phyloP scores from a whole-genome alignment of 805 yeast species.

The Wickerhamiella vanderwaltii region DNA sequence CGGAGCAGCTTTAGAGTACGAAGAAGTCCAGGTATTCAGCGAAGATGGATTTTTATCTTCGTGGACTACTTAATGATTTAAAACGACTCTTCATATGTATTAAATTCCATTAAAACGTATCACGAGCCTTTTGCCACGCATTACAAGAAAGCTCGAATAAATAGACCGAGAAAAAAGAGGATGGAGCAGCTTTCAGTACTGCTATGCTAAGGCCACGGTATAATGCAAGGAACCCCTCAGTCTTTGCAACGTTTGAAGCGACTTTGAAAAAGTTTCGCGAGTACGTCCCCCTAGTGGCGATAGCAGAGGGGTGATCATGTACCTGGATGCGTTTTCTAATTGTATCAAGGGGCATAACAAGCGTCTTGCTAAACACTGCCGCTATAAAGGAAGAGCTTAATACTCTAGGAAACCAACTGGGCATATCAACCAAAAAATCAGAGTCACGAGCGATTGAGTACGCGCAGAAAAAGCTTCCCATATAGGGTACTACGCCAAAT shows the following conservation, averaged over 20 bases:
- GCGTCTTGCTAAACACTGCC: conserved; percentile 59
- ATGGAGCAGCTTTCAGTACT: conserved; percentile 65
- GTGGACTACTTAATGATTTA: conserved; percentile 1
- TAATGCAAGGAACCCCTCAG: conserved; percentile 55
- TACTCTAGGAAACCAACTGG: conserved; percentile 14
- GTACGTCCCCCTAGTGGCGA: conserved; percentile 20
- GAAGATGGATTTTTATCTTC: conserved; percentile 9
- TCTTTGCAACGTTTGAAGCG: conserved; percentile 31
- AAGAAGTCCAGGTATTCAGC: conserved; percentile 19
- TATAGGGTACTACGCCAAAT: conserved; percentile 52
- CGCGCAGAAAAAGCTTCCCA: conserved; percentile 48
- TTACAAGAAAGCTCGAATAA: conserved; percentile 39
- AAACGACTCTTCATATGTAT: background rate
- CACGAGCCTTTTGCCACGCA: background rate
- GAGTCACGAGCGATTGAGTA: conserved; percentile 19
- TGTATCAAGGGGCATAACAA: conserved; percentile 79
- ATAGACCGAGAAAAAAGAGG: conserved; percentile 49
- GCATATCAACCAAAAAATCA: background rate
- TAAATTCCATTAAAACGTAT: background rate
- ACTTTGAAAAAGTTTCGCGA: conserved; percentile 22
- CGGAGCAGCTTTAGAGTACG: conserved; percentile 57
- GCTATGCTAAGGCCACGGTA: conserved; percentile 68
- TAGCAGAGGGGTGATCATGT: conserved; percentile 20
- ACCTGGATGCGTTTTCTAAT: conserved; percentile 69
- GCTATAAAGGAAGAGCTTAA: conserved; percentile 56